Evolutionary conservation across 2,329 filamentous ascomycete species (phyloP).

Genomic region (Fusarium tupiense): DNA sequence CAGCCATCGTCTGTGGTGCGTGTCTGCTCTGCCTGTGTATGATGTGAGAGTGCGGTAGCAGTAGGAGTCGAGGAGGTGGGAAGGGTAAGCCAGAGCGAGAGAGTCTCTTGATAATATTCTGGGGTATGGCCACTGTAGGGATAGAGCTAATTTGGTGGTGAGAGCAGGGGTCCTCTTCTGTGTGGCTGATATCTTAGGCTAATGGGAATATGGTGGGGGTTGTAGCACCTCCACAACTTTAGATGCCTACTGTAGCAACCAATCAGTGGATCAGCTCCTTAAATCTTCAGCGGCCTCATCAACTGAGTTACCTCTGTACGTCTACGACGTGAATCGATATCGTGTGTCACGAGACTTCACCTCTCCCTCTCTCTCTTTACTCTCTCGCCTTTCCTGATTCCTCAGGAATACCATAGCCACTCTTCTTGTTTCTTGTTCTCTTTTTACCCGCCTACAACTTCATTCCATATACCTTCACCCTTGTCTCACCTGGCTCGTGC

Average conservation of each 20-base stretch:
- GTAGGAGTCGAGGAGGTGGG: constrained; percentile 3
- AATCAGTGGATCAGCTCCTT: constrained; percentile 1
- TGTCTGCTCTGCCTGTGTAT: neutral
- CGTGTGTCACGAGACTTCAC: constrained; percentile 5
- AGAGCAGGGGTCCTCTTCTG: constrained; percentile 19
- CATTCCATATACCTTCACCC: neutral
- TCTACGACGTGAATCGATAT: constrained; percentile 16
- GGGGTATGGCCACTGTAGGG: constrained; percentile 12
- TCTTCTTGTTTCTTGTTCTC: neutral
- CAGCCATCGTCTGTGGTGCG: constrained; percentile 4
- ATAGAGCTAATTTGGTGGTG: constrained; percentile 14
- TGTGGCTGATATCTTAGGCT: constrained; percentile 35
- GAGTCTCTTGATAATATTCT: constrained; percentile 15
- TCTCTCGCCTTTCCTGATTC: neutral
- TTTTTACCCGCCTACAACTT: constrained; percentile 1
- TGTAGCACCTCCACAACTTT: neutral
- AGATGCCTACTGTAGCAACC: constrained; percentile 12
- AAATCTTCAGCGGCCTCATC: constrained; percentile 25
- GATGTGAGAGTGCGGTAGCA: constrained; percentile 5
- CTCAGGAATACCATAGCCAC: neutral
- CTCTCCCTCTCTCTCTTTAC: neutral
- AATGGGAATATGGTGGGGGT: constrained; percentile 22
- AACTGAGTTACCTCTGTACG: neutral
- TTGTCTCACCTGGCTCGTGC: constrained; percentile 27
- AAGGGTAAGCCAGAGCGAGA: constrained; percentile 10